phyloP scores from a whole-genome alignment of 1,139 yeast species.

The Geotrichum candidum region DNA sequence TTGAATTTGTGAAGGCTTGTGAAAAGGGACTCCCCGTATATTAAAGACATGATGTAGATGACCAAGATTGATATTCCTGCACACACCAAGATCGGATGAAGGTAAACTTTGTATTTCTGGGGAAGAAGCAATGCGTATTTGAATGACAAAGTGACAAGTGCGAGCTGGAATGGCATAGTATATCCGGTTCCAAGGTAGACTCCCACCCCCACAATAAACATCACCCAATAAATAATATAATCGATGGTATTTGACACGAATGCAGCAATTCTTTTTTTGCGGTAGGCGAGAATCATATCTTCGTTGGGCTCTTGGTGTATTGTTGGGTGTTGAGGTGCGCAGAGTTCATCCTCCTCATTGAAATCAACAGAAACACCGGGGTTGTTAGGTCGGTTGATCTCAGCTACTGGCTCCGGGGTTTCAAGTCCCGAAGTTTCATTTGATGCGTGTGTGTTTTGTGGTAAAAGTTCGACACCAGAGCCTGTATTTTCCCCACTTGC shows the following conservation, averaged over 20 bases:
- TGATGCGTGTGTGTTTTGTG: background rate
- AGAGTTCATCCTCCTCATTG: background rate
- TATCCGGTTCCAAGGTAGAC: conserved; percentile 42
- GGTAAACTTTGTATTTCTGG: conserved; percentile 43
- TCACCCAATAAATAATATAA: conserved; percentile 44
- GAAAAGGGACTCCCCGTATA: conserved; percentile 36
- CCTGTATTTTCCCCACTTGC: background rate
- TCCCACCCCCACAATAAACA: conserved; percentile 48
- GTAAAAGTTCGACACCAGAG: conserved; percentile 8
- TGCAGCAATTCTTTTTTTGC: conserved; percentile 33
- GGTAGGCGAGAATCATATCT: background rate
- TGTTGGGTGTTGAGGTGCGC: background rate
- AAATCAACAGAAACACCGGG: conserved; percentile 22
- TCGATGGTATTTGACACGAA: conserved; percentile 48
- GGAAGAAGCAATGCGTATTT: conserved; percentile 48
- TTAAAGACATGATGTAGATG: conserved; percentile 51
- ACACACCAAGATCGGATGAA: conserved; percentile 68
- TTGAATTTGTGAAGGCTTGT: conserved; percentile 46
- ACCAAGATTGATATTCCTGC: conserved; percentile 57
- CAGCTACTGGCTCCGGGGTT: conserved; percentile 15
- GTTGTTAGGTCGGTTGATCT: conserved; percentile 21
- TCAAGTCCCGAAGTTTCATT: background rate
- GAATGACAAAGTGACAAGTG: conserved; percentile 53
- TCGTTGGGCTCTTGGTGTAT: background rate
- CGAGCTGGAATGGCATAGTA: conserved; percentile 57